Evolutionary conservation across 2,329 filamentous ascomycete species (phyloP), one percentile per base, ranked within the genome.

Genomic region (Monascus ruber): DNA sequence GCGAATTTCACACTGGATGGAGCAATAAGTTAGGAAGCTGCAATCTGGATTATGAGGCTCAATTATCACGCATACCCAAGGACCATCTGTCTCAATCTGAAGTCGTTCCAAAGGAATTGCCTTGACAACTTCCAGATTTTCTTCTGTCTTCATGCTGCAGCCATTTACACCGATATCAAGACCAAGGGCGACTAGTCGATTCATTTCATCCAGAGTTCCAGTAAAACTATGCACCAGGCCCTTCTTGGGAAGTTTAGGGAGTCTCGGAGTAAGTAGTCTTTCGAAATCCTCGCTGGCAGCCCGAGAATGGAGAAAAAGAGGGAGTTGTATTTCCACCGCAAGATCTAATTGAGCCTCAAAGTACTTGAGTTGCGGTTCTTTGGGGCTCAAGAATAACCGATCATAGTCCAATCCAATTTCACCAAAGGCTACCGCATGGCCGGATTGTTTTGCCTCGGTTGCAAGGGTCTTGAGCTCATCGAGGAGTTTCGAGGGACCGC

Each of bases 341-440:
- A 96, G 70, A 41, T 82, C 75, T 4, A 96, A 74, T 60, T 98
- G 91, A 5, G 76, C 74, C 33, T 80, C 77, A 59, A 98, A 98
- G 43, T 85, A 87, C 55, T 86, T 81, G 26, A 88, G 69, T 62
- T 98, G 91, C 10, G 81, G 75, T 24, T 81, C 79, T 53, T 81
- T 84, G 31, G 81, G 77, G 54, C 84, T 87, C 53, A 88, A 81
- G 52, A 85, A 83, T 29, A 98, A 68, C 2, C 91, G 79, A 65
- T 98, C 91, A 58, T 96, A 98, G 65, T 98, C 91, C 4, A 98
- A 80, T 2, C 91, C 91, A 45, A 98, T 86, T 63, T 98, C 91
- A 36, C 91, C 91, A 58, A 95, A 87, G 5, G 91, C 89, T 5
- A 76, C 74, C 1, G 85, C 80, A 32, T 84, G 72, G 0, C 75